Percentiles rank a stretch among this genome's conserved stretches.
Conservation (phyloP, 768 basidiomycete species). For the Pisolithus albus region DNA sequence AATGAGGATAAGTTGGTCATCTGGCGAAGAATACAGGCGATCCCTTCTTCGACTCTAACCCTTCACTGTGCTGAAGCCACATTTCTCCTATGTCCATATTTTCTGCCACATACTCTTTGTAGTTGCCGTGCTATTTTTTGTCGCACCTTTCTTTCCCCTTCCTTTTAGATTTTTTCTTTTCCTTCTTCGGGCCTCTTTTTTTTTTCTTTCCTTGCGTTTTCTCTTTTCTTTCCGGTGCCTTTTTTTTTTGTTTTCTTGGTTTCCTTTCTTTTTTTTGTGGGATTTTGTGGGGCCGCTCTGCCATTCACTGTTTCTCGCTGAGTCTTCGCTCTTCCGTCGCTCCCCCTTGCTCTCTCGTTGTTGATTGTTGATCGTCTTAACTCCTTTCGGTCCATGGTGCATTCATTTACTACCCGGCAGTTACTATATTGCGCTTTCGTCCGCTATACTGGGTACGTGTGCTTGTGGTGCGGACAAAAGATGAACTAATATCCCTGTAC, state of each 20-base stretch:
- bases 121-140: background rate
- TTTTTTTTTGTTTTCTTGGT: background rate
- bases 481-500: too few species aligned
- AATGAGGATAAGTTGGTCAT: too few species aligned
- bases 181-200: background rate
- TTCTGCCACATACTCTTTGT: background rate
- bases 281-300: background rate
- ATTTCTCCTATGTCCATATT: background rate
- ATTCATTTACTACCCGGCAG: background rate
- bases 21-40: too few species aligned
- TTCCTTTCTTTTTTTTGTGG: background rate
- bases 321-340: too few species aligned
- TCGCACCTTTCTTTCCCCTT: background rate
- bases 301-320: background rate
- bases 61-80: background rate
- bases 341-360: background rate
- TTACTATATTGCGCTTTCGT: background rate
- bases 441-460: background rate
- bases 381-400: background rate
- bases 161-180: background rate
- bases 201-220: background rate
- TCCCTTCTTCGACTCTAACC: too few species aligned
- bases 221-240: background rate
- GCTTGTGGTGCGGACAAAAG: background rate
- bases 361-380: background rate